Percentiles rank a stretch among this genome's conserved stretches.
Evolutionary conservation across 805 yeast genomes (phyloP).

Genomic region (Saccharomycopsis sp.): DNA sequence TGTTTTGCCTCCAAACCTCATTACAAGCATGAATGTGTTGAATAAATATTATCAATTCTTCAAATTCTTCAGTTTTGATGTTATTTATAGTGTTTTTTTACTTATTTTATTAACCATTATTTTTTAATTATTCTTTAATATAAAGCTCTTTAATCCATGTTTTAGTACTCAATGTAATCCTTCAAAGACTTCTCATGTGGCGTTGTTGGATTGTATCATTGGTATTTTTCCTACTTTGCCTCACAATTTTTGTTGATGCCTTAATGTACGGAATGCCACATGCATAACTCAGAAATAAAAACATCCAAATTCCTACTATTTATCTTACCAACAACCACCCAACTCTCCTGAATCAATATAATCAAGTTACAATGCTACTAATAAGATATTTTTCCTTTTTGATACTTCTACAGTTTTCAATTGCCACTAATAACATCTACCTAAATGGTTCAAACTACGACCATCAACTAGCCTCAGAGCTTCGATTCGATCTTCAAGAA

Average conservation of each 20-base stretch:
- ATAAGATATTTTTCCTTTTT: no score
- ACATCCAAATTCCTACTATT: no score
- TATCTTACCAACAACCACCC: no score
- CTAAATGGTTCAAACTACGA: neutral
- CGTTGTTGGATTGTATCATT: neutral
- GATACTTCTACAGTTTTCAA: no score
- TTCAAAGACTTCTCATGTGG: neutral
- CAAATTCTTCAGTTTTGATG: conserved; percentile 10
- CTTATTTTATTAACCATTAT: conserved; percentile 3
- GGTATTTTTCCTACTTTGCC: neutral
- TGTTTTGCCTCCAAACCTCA: conserved; percentile 1
- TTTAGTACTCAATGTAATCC: neutral
- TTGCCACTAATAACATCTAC: neutral
- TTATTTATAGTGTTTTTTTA: conserved; percentile 6
- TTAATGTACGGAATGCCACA: no score
- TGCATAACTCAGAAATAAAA: no score
- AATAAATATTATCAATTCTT: conserved; percentile 15
- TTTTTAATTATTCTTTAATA: no score
- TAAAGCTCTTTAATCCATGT: no score
- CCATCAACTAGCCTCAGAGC: neutral
- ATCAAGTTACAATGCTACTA: no score
- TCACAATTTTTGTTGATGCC: neutral
- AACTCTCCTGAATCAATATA: no score
- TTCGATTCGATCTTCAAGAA: neutral
- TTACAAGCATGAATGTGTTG: neutral